phyloP scores from a whole-genome alignment of 345 rosid genomes.

The Eucalyptus marginata region DNA sequence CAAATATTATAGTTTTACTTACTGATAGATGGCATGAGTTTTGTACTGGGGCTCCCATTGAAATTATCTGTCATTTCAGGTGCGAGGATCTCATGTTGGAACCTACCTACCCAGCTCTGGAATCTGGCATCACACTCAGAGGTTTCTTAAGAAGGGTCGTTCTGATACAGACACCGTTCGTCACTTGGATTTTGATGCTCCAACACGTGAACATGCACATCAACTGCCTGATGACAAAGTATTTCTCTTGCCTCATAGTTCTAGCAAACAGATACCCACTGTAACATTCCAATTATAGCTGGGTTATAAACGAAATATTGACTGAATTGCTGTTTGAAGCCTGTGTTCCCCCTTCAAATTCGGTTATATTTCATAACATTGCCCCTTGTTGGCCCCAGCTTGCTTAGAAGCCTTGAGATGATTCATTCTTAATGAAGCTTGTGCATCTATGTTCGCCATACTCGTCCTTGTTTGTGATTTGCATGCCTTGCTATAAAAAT shows the following conservation, averaged over 20 bases:
- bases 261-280: not conserved
- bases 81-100: conserved; percentile 91
- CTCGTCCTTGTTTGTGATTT: not conserved
- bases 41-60: not conserved
- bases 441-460: not conserved
- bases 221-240: conserved; percentile 79
- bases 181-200: conserved; percentile 99
- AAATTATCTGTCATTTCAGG: conserved; percentile 24
- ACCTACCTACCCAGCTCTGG: conserved; percentile 92
- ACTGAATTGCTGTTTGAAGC: not conserved
- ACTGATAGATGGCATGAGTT: not conserved
- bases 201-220: conserved; percentile 87
- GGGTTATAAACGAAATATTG: not conserved
- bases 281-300: not conserved
- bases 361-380: not conserved
- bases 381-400: not conserved
- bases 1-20: not conserved
- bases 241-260: not conserved
- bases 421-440: not conserved
- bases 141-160: conserved; percentile 58
- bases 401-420: not conserved
- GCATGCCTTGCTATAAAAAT: not conserved
- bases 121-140: conserved; percentile 92
- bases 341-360: not conserved
- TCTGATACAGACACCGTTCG: conserved; percentile 46